Conservation (phyloP, 345 rosid species). For the Aegle marmelos region DNA sequence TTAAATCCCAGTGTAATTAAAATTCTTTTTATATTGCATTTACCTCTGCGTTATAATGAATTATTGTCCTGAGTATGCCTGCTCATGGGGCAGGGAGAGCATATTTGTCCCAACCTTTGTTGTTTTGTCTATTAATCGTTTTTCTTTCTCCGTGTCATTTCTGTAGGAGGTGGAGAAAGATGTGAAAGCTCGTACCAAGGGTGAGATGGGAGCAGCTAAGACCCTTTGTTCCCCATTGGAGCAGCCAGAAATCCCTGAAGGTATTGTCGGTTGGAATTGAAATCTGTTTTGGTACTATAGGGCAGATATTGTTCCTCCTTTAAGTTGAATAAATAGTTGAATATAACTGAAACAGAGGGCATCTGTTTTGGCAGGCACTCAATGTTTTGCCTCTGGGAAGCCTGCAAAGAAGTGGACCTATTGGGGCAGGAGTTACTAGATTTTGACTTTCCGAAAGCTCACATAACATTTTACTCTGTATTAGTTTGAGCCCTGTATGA, state of each 20-base stretch:
- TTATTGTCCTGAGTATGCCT: not conserved
- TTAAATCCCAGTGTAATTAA: not conserved
- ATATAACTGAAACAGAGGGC: too few relatives aligned
- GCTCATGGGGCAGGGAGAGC: not conserved
- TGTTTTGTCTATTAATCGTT: not conserved
- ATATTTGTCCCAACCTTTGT: not conserved
- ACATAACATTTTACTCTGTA: not conserved
- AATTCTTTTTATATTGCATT: not conserved
- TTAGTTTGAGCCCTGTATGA: not conserved
- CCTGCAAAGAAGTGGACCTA: conserved; percentile 93
- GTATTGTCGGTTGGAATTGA: conserved; percentile 20
- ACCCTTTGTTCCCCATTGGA: conserved; percentile 90
- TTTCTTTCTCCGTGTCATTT: not conserved
- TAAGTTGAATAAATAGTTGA: not conserved
- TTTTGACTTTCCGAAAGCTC: not conserved
- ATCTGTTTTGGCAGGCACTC: conserved; percentile 49
- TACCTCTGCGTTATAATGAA: not conserved
- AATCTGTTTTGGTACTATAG: not conserved
- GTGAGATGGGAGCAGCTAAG: conserved; percentile 93
- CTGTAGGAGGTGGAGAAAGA: conserved; percentile 85
- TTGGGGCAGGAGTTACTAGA: conserved; percentile 96
- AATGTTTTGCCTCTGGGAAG: conserved; percentile 88
- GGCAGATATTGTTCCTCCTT: not conserved
- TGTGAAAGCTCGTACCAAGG: conserved; percentile 82
- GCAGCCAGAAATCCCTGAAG: conserved; percentile 86